Conservation (phyloP, 164 flowering plant species). For the Stephania cephalantha region DNA sequence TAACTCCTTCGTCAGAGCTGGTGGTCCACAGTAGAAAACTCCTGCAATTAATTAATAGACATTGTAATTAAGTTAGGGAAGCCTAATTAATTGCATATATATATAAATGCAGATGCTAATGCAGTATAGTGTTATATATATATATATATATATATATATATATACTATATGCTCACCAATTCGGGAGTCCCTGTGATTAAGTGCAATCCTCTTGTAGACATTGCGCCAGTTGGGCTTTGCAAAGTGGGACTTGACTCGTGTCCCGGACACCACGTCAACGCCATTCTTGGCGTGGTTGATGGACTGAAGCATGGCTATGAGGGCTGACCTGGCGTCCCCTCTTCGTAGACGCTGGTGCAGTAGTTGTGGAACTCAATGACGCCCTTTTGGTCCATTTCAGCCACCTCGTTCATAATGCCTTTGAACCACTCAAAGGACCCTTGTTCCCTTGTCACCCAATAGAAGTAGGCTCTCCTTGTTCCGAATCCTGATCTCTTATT, state of each 20-base stretch:
- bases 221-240: constrained; percentile 55
- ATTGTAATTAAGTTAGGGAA: background rate
- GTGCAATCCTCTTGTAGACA: constrained; percentile 42
- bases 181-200: constrained; percentile 28
- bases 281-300: constrained; percentile 53
- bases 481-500: constrained; percentile 19
- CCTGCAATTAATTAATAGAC: constrained; percentile 17
- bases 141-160: too few relatives aligned
- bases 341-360: constrained; percentile 60
- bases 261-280: constrained; percentile 52
- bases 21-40: constrained; percentile 49
- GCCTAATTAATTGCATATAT: too few relatives aligned
- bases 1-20: constrained; percentile 36
- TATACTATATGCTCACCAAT: constrained; percentile 30
- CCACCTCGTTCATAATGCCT: constrained; percentile 59
- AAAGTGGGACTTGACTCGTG: constrained; percentile 55
- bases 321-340: constrained; percentile 63
- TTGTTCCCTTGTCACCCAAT: constrained; percentile 69
- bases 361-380: constrained; percentile 57
- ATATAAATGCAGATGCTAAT: too few relatives aligned
- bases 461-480: constrained; percentile 51
- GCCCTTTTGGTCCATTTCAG: constrained; percentile 34
- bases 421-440: constrained; percentile 65
- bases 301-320: constrained; percentile 57
- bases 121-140: too few relatives aligned